These are phyloP conservation scores for Ambrosia artemisiifolia DNA, from an alignment of 129 eudicot species.

Conservation along the genomic window DNA sequence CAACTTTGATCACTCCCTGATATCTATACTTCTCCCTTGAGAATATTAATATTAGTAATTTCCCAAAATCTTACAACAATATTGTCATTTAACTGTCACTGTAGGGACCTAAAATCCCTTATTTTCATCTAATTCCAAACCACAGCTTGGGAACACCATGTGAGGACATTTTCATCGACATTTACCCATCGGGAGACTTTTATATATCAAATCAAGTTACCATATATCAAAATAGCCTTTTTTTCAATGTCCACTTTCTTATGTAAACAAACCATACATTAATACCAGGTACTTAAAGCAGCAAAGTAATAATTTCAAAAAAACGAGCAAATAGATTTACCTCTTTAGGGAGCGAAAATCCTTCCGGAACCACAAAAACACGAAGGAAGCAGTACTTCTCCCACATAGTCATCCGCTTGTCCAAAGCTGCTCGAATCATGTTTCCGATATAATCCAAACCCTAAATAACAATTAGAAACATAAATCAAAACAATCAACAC, in stretches of 20 bases:
- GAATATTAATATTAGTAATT: neutral
- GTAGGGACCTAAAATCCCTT: neutral
- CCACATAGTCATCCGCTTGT: conserved; percentile 63
- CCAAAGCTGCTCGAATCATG: conserved; percentile 44
- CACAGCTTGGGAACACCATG: neutral
- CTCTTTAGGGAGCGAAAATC: conserved; percentile 56
- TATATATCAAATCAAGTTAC: neutral
- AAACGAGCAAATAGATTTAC: conserved; percentile 30
- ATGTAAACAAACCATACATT: neutral
- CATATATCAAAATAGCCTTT: neutral
- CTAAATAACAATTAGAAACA: conserved; percentile 26
- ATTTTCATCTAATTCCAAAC: neutral
- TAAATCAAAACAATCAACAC: neutral
- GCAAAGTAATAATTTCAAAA: neutral
- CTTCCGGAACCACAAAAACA: conserved; percentile 65
- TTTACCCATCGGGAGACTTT: neutral
- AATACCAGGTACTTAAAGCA: neutral
- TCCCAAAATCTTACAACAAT: neutral
- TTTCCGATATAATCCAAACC: conserved; percentile 50
- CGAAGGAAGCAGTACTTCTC: conserved; percentile 68
- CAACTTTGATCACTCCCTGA: neutral
- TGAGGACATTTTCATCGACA: neutral
- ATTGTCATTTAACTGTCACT: neutral
- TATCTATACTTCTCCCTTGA: neutral
- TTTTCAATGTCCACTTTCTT: neutral